Percentiles rank a stretch among this genome's conserved stretches.
These are phyloP conservation scores for Aspergillus glaucus DNA, from an alignment of 2,329 filamentous ascomycete genomes.

Conservation along the genomic window DNA sequence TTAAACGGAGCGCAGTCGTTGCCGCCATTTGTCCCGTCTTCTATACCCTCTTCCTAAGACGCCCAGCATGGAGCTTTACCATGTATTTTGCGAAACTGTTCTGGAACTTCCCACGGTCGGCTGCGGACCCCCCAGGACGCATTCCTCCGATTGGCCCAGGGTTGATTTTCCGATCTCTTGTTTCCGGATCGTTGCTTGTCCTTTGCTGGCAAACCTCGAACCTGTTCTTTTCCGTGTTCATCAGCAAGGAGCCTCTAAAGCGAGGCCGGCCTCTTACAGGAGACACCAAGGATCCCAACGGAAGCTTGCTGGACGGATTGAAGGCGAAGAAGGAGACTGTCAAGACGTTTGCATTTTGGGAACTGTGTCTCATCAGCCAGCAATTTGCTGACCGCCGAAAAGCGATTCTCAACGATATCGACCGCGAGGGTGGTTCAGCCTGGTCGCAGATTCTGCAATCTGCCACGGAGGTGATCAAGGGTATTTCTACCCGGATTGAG, in stretches of 20 bases:
- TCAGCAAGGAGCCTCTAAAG: slow-evolving; percentile 75
- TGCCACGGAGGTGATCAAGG: slow-evolving; percentile 63
- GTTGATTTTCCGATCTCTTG: slow-evolving; percentile 51
- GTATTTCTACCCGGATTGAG: slow-evolving; percentile 62
- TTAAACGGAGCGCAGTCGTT: slow-evolving; percentile 33
- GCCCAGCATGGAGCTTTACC: slow-evolving; percentile 61
- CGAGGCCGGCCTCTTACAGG: slow-evolving; percentile 75
- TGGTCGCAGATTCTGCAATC: slow-evolving; percentile 72
- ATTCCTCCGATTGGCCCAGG: slow-evolving; percentile 54
- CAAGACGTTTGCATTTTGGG: slow-evolving; percentile 84
- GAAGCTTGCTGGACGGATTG: slow-evolving; percentile 75
- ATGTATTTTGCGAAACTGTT: slow-evolving; percentile 65
- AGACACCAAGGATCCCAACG: slow-evolving; percentile 85
- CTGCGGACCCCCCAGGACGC: slow-evolving; percentile 50
- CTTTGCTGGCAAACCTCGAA: slow-evolving; percentile 74
- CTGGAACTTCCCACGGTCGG: slow-evolving; percentile 68
- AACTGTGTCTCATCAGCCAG: slow-evolving; percentile 72
- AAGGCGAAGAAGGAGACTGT: slow-evolving; percentile 75
- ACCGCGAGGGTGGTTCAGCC: slow-evolving; percentile 69
- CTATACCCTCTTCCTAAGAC: slow-evolving; percentile 59
- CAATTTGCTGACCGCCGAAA: slow-evolving; percentile 69
- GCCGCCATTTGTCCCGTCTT: slow-evolving; percentile 47
- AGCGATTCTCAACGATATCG: slow-evolving; percentile 79
- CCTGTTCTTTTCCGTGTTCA: slow-evolving; percentile 69
- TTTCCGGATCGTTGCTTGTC: slow-evolving; percentile 61